Conservation (phyloP, 805 yeast genomes). For the Suhomyces sp. region DNA sequence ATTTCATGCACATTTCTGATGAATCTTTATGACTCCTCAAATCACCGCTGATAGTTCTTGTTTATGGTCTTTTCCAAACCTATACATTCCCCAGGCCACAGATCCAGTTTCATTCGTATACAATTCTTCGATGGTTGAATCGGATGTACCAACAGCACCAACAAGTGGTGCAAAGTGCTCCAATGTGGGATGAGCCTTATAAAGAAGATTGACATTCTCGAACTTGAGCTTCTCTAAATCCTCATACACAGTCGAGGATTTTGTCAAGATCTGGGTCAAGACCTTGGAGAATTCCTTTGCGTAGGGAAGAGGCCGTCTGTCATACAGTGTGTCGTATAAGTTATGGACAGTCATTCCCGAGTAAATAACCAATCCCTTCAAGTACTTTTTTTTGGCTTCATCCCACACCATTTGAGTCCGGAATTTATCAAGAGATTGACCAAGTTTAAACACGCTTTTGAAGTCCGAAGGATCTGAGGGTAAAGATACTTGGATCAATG, state of each 20-base stretch:
- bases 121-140: slow-evolving; percentile 39
- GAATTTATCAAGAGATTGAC: slow-evolving; percentile 51
- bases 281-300: slow-evolving; percentile 44
- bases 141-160: slow-evolving; percentile 51
- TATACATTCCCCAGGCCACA: slow-evolving; percentile 72
- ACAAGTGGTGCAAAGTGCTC: slow-evolving; percentile 73
- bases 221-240: slow-evolving; percentile 22
- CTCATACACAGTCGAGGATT: slow-evolving; percentile 31
- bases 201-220: slow-evolving; percentile 32
- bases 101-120: slow-evolving; percentile 46
- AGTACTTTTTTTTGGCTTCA: slow-evolving; percentile 20
- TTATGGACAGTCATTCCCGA: slow-evolving; percentile 86
- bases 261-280: slow-evolving; percentile 40
- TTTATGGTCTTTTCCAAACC: too few relatives aligned
- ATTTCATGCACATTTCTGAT: too few relatives aligned
- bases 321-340: too few relatives aligned
- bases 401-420: slow-evolving; percentile 44
- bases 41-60: too few relatives aligned
- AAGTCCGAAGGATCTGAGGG: slow-evolving; percentile 40
- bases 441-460: slow-evolving; percentile 50
- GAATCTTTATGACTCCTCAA: too few relatives aligned
- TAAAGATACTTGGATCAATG: slow-evolving; percentile 53
- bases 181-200: slow-evolving; percentile 68
- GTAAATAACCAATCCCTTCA: slow-evolving; percentile 49
- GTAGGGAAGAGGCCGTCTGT: slow-evolving; percentile 49